Evolutionary conservation across 371 early-diverging fungal species (phyloP), one percentile per base, ranked within the genome.

Genomic region (Mucor circinelloides): DNA sequence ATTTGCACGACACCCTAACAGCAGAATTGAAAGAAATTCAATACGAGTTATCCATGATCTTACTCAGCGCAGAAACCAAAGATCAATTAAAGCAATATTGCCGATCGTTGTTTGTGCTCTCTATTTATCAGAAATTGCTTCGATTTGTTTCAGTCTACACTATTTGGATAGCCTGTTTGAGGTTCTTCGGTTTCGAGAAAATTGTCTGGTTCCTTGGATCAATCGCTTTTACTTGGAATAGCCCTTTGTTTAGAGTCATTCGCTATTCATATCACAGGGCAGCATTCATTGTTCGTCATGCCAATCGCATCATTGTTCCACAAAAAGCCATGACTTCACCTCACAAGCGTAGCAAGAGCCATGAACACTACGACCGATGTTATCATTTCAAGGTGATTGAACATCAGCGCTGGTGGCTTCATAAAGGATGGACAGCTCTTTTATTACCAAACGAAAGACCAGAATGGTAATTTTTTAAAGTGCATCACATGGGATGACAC

Each of bases 401-500:
- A 54, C 67, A 73, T 64, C 74, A 73, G 44, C 63, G 74, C 6
- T 69, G 70, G 64, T 73, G 70, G 67, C 55, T 66, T 55, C 44
- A 42, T 44, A 59, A 32, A 10, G 67, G 71, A 19, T 66, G 67
- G 59, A 28, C 40, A 0, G 48, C 58, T 21, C 21, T 55, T 10
- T 48, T 71, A 60, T 31, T 68, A 25, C 59, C 63, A 21, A 66
- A 63, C 19, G 71, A 71, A 31, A 50, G 71, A 46, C 71, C 71
- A 52, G 54, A 63, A 63, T 71, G 71, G 71, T 71, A 67, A 63
- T 31, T 31, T 31, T 55, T 15, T 58, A 17, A 13, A 8, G 12
- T 46, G 15, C 12, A 31, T 64, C 57, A 64, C 58, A 66, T 38
- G 36, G 56, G n/a, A 10, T 3, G 9, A 6, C n/a, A 55, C 6